These are phyloP conservation scores for Xylaria sp. DNA, from an alignment of 495 filamentous ascomycete genomes.

Conservation along the genomic window DNA sequence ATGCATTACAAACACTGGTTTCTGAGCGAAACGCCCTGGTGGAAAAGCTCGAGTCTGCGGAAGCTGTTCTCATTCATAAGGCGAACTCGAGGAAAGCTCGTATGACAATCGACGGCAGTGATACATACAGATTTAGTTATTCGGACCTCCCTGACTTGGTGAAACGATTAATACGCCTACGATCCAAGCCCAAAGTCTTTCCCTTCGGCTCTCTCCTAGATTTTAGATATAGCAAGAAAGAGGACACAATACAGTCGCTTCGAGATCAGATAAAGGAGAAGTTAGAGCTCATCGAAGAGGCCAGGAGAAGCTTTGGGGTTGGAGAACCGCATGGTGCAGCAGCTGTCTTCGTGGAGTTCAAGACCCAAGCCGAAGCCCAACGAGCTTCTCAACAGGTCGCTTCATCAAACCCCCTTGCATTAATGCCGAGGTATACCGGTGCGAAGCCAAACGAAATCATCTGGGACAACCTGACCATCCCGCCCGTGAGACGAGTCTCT, in stretches of 20 bases:
- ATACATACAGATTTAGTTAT: constrained; percentile 61
- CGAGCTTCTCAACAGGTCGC: constrained; percentile 79
- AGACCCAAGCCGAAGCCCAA: constrained; percentile 77
- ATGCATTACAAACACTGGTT: constrained; percentile 63
- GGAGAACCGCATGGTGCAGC: constrained; percentile 62
- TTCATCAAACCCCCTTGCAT: constrained; percentile 81
- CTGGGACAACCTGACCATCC: constrained; percentile 81
- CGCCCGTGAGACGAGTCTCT: constrained; percentile 79
- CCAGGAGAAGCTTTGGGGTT: constrained; percentile 66
- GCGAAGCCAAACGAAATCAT: constrained; percentile 80
- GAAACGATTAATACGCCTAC: constrained; percentile 62
- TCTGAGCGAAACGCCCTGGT: constrained; percentile 65
- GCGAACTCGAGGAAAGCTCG: constrained; percentile 60
- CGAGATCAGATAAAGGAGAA: constrained; percentile 76
- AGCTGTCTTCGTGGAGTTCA: constrained; percentile 81
- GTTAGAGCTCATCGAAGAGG: constrained; percentile 72
- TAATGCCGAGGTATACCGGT: constrained; percentile 83
- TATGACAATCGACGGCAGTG: constrained; percentile 49
- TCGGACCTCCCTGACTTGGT: constrained; percentile 53
- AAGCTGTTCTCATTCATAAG: constrained; percentile 67
- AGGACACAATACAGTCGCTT: constrained; percentile 87
- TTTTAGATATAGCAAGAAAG: constrained; percentile 49
- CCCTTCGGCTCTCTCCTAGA: constrained; percentile 36
- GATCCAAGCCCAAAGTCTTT: constrained; percentile 61
- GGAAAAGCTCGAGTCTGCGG: constrained; percentile 68